A percentile compares a stretch with the other conserved stretches of the same genome.
These are phyloP conservation scores for Hirsutella minnesotensis DNA, from an alignment of 2,329 filamentous ascomycete genomes.

Conservation along the genomic window DNA sequence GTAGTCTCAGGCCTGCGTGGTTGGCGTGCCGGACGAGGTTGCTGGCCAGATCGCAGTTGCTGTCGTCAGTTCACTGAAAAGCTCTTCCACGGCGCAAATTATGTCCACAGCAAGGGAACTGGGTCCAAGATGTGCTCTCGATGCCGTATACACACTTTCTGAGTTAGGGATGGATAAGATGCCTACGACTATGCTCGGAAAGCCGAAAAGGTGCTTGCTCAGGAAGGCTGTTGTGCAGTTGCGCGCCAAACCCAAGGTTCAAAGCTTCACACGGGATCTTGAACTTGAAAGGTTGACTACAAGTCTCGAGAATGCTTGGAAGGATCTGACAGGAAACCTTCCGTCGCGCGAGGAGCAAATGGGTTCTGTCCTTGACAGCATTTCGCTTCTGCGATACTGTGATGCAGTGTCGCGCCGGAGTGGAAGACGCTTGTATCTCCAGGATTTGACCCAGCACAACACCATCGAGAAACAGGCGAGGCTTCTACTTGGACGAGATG, in stretches of 20 bases:
- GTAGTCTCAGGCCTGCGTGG: slow-evolving; percentile 21
- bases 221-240: slow-evolving; percentile 11
- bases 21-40: slow-evolving; percentile 29
- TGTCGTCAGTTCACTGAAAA: slow-evolving; percentile 22
- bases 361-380: slow-evolving; percentile 21
- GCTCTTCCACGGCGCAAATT: slow-evolving; percentile 19
- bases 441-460: slow-evolving; percentile 19
- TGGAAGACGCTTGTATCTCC: slow-evolving; percentile 19
- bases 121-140: slow-evolving; percentile 26
- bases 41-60: slow-evolving; percentile 37
- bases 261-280: neutral
- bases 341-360: slow-evolving; percentile 15
- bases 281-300: slow-evolving; percentile 5
- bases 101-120: slow-evolving; percentile 15
- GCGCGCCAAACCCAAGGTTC: neutral
- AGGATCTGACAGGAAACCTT: slow-evolving; percentile 16
- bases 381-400: slow-evolving; percentile 24
- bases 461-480: slow-evolving; percentile 19
- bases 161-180: slow-evolving; percentile 26
- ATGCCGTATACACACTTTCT: slow-evolving; percentile 25
- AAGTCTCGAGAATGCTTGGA: slow-evolving; percentile 14
- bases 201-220: slow-evolving; percentile 29
- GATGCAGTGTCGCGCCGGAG: slow-evolving; percentile 15
- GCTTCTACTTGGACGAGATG: slow-evolving; percentile 8
- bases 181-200: slow-evolving; percentile 30